Evolutionary conservation across 148 eudicot genomes (phyloP).

Genomic region (Vaccinium corymbosum): DNA sequence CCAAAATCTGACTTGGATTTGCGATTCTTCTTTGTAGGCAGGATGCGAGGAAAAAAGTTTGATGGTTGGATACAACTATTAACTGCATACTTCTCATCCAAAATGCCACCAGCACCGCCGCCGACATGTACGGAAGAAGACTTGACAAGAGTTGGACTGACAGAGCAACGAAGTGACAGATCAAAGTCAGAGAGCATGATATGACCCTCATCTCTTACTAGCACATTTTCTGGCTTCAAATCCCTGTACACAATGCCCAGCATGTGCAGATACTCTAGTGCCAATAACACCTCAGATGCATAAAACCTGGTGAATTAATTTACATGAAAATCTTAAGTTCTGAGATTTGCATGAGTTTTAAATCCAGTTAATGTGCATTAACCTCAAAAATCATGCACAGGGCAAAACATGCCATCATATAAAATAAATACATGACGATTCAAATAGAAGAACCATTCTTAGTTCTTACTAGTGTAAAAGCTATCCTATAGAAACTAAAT

Average conservation of each 20-base stretch:
- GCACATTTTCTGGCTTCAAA: slow-evolving; percentile 83
- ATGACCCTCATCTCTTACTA: slow-evolving; percentile 80
- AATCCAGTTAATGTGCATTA: background rate
- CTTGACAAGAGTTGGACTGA: slow-evolving; percentile 80
- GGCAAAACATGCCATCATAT: background rate
- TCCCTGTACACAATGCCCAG: slow-evolving; percentile 86
- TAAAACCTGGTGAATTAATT: slow-evolving; percentile 50
- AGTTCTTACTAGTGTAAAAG: background rate
- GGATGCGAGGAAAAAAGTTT: slow-evolving; percentile 63
- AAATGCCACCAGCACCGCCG: slow-evolving; percentile 35
- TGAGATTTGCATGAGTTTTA: background rate
- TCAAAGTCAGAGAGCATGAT: slow-evolving; percentile 92
- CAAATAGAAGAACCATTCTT: background rate
- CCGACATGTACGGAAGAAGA: slow-evolving; percentile 45
- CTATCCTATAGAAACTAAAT: background rate
- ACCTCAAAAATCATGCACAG: background rate
- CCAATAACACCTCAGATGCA: slow-evolving; percentile 76
- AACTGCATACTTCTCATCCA: slow-evolving; percentile 43
- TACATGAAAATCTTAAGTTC: background rate
- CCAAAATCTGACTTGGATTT: slow-evolving; percentile 79
- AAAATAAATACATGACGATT: background rate
- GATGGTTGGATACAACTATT: slow-evolving; percentile 70
- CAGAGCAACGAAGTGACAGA: slow-evolving; percentile 86
- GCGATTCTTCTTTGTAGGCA: slow-evolving; percentile 68
- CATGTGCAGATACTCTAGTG: slow-evolving; percentile 89